Base-by-base conservation (phyloP, 139 green algal species). In the Volvox africanus region DNA sequence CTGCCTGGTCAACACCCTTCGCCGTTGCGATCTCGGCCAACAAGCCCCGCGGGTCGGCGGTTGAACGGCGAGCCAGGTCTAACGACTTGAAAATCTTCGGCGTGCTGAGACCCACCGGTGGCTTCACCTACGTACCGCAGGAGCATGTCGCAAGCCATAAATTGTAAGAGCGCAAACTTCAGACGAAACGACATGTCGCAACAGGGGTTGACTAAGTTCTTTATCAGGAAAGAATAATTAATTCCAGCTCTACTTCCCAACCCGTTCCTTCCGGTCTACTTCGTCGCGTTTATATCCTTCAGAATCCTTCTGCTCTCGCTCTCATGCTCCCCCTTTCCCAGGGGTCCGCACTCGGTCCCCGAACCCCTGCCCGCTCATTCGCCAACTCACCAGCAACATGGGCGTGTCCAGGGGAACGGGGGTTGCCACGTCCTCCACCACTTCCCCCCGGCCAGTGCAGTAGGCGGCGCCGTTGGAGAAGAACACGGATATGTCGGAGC, bases 401-500 rank as follows among this genome's bases (percentile, higher is more conserved):
- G 96, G 97, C 2, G 96, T 99, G 88, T 93, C 89, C 28, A 99
- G 94, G 12, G 95, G 92, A 18, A 99, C 87, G 0, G 98, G 97
- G 0, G 97, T 96, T 9, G 86, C 32, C 89, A 99, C 96, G 86
- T 99, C 89, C 84, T 99, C 97, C 35, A 99, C 98, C 18, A 99
- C 95, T 90, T 99, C 97, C 13, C 97, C 97, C 19, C 97, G 93
- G 44, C 96, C 98, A 0, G 98, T 99, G 95, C 97, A 99, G 95
- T 99, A 99, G 24, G 98, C 98, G 17, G 97, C 97, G 16, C 98
- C 91, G 12, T 88, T 77, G 26, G 88, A 88, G 95, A 99, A 99
- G 92, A 99, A 99, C 21, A 99, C 96, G 16, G 95, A 96, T 81
- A 99, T 98, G 94, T 99, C 98, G 22, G 96, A 99, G 20, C 98